A percentile compares a stretch with the other conserved stretches of the same genome.
These are phyloP conservation scores for Quercus tomentella DNA, from an alignment of 331 rosid genomes.

Conservation along the genomic window DNA sequence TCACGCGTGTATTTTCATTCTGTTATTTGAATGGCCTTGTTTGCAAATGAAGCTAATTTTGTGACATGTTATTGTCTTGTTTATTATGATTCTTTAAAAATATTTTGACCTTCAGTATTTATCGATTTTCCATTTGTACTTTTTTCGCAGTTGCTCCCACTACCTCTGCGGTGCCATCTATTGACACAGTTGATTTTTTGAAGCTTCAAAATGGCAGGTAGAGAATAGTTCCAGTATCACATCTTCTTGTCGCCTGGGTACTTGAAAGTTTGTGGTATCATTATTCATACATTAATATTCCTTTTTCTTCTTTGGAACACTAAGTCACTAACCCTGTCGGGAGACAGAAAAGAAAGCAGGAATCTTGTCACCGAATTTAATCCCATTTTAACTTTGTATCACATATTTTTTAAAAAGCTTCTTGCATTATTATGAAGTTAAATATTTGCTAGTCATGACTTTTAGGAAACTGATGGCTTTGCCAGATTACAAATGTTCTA, in stretches of 20 bases:
- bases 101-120: conserved; percentile 5
- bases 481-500: not conserved
- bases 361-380: no score
- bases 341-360: no score
- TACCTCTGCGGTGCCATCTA: conserved; percentile 41
- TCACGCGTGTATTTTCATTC: not conserved
- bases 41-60: not conserved
- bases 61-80: not conserved
- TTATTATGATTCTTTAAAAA: not conserved
- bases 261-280: not conserved
- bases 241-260: not conserved
- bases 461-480: not conserved
- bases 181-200: conserved; percentile 61
- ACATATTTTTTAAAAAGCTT: not conserved
- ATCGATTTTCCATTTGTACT: conserved; percentile 18
- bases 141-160: conserved; percentile 71
- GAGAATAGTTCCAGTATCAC: not conserved
- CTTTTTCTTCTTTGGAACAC: not conserved
- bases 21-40: conserved; percentile 2
- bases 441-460: not conserved
- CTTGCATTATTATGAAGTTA: not conserved
- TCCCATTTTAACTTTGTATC: not conserved
- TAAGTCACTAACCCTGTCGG: no score
- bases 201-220: conserved; percentile 98
- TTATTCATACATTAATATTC: not conserved